Base-by-base conservation (phyloP, 2,329 filamentous ascomycete genomes). In the Uncinocarpus reesii region DNA sequence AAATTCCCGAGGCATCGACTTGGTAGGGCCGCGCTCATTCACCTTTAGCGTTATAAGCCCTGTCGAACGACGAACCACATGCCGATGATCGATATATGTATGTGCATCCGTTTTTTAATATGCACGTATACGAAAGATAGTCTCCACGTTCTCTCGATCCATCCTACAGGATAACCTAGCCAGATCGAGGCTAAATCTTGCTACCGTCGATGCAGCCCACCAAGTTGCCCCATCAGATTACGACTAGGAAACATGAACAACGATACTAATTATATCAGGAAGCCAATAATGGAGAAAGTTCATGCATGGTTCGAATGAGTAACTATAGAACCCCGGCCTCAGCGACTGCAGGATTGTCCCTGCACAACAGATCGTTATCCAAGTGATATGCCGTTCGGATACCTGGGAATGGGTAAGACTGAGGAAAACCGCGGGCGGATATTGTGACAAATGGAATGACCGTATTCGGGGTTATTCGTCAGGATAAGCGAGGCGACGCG, bases 401-500 rank as follows among this genome's bases (percentile, higher is more conserved):
- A 15, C 5, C 15, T 40, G n/a, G 15, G 21, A 37, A 21, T 37
- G 21, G 16, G 23, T 15, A 37, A 23, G 18, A 37, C 21, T 21
- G 13, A 34, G 5, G 7, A n/a, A 18, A 28, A 15, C 24, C 24
- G 23, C 38, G 29, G 28, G 41, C 41, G 41, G 28, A 43, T 43
- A 43, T 23, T 43, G 41, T 10, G 29, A 34, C 41, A 29, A 43
- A 43, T 43, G 41, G 24, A 10, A 28, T 23, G 16, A 16, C 32
- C 24, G 13, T 13, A n/a, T 15, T 43, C 3, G 10, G 26, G 16
- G 18, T 21, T 28, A 46, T 46, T 46, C 43, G 43, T 23, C 35
- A 29, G 7, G 8, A 38, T 62, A 4, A 76, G 65, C 4, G 77
- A 62, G 13, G 73, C 67, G 2, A 72, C 72, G 55, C 69, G 71